A percentile compares a stretch with the other conserved stretches of the same genome.
Evolutionary conservation across 768 basidiomycete species (phyloP).

Genomic region (Galerina sulciceps): DNA sequence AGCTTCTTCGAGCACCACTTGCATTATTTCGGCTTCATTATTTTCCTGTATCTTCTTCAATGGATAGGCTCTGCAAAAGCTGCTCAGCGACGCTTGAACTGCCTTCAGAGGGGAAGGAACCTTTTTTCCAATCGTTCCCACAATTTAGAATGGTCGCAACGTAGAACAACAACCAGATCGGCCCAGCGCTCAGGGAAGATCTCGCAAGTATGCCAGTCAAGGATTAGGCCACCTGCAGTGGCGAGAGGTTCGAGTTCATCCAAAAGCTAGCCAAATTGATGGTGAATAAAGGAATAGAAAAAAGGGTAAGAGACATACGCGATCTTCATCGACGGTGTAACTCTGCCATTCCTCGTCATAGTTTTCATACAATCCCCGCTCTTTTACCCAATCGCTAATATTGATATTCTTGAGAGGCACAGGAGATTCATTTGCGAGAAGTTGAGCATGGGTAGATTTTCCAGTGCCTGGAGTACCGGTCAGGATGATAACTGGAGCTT

Average conservation of each 20-base stretch:
- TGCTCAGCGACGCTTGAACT: slow-evolving; percentile 2
- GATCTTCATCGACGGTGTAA: slow-evolving; percentile 95
- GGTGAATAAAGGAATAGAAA: too few relatives aligned
- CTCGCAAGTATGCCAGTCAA: slow-evolving; percentile 96
- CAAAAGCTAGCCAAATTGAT: slow-evolving; percentile 79
- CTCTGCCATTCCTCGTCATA: slow-evolving; percentile 96
- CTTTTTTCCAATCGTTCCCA: slow-evolving; percentile 93
- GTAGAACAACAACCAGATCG: slow-evolving; percentile 91
- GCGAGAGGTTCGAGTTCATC: slow-evolving; percentile 84
- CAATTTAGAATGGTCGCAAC: slow-evolving; percentile 83
- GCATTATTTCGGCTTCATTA: slow-evolving; percentile 98
- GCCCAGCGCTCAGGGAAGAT: slow-evolving; percentile 96
- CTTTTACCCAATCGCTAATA: slow-evolving; percentile 89
- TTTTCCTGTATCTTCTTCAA: slow-evolving; percentile 98
- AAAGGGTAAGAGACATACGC: slow-evolving; percentile 53
- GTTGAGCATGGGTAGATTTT: slow-evolving; percentile 90
- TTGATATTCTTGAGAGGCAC: slow-evolving; percentile 82
- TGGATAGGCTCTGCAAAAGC: slow-evolving; percentile 68
- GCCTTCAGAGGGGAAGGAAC: slow-evolving; percentile 44
- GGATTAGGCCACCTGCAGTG: slow-evolving; percentile 74
- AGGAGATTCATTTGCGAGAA: slow-evolving; percentile 76
- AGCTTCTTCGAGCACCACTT: slow-evolving; percentile 88
- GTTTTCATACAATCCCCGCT: slow-evolving; percentile 76
- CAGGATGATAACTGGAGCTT: slow-evolving; percentile 75
- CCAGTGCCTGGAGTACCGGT: slow-evolving; percentile 96